phyloP scores from a whole-genome alignment of 306 rosid genomes.

The Fragaria nilgerrensis region DNA sequence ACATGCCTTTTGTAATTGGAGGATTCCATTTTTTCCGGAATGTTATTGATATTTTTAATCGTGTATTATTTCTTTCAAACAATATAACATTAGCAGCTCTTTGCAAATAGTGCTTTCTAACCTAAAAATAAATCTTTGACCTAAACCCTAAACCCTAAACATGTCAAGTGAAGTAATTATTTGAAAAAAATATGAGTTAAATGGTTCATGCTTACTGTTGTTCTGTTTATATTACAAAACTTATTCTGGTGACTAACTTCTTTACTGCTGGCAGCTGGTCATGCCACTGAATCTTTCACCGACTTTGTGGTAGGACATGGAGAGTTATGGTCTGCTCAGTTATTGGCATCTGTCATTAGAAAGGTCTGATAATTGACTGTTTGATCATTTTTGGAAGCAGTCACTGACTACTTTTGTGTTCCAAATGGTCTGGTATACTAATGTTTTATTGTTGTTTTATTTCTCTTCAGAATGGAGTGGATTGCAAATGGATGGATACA shows the following conservation, averaged over 20 bases:
- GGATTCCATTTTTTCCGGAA: background rate
- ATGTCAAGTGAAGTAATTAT: background rate
- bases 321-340: conserved; percentile 95
- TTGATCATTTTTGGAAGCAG: conserved; percentile 18
- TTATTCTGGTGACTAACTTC: conserved; percentile 20
- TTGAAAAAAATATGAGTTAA: background rate
- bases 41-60: background rate
- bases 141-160: background rate
- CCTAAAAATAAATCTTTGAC: too few species aligned
- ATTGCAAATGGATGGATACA: conserved; percentile 98
- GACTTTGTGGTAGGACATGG: conserved; percentile 99
- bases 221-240: background rate
- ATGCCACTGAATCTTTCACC: conserved; percentile 91
- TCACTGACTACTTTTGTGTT: conserved; percentile 2
- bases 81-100: background rate
- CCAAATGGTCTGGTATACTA: conserved; percentile 15
- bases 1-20: background rate
- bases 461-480: conserved; percentile 62
- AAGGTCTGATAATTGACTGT: conserved; percentile 52
- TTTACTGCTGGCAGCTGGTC: conserved; percentile 80
- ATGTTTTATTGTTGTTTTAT: conserved; percentile 21
- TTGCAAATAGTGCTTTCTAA: too few species aligned
- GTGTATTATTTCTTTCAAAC: background rate
- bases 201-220: background rate
- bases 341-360: conserved; percentile 70